Evolutionary conservation across 495 filamentous ascomycete genomes (phyloP).

Genomic region (Trypethelium eluteriae): DNA sequence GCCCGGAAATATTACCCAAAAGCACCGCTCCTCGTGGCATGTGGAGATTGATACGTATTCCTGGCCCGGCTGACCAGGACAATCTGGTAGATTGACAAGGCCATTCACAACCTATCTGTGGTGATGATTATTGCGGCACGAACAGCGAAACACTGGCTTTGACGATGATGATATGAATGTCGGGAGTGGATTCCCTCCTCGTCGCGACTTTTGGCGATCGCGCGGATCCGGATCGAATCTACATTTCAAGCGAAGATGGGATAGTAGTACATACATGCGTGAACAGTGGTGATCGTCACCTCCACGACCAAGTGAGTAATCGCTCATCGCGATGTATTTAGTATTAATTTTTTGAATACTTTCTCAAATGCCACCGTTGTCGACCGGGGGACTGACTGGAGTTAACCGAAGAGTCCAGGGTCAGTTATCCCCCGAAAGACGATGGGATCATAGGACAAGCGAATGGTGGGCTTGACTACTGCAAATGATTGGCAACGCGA

Average conservation of each 20-base stretch:
- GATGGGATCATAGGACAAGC: too few species aligned
- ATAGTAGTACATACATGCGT: background rate
- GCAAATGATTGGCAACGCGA: background rate
- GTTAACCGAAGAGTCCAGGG: background rate
- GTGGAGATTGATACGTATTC: slow-evolving; percentile 9
- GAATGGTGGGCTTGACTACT: too few species aligned
- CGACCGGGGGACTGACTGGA: background rate
- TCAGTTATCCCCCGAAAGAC: too few species aligned
- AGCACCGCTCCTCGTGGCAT: background rate
- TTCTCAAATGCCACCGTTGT: too few species aligned
- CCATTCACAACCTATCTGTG: background rate
- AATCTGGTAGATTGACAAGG: background rate
- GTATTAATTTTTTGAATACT: too few species aligned
- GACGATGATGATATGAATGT: slow-evolving; percentile 4
- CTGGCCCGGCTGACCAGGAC: background rate
- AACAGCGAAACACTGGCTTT: slow-evolving; percentile 6
- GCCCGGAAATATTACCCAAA: background rate
- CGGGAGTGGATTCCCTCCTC: background rate
- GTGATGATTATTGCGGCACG: background rate
- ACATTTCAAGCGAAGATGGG: background rate
- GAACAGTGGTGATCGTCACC: too few species aligned
- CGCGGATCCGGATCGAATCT: background rate
- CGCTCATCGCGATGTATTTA: too few species aligned
- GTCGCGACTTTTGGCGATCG: background rate
- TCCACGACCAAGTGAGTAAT: too few species aligned